Percentiles rank a stretch among this genome's conserved stretches.
These are phyloP conservation scores for Talaromyces funiculosus DNA, from an alignment of 2,329 filamentous ascomycete species.

Conservation along the genomic window DNA sequence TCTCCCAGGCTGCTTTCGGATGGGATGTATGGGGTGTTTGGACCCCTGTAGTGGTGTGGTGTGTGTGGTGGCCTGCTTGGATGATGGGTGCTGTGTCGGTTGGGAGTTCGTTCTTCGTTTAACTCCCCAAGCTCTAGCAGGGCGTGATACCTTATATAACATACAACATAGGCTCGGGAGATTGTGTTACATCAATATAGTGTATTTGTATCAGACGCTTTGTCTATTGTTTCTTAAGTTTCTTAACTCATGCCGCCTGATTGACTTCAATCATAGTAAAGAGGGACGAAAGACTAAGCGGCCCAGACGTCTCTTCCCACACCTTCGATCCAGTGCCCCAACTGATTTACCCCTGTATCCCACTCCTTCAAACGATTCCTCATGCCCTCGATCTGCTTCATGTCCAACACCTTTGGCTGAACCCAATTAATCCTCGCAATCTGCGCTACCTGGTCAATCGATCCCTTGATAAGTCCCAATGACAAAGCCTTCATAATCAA, in stretches of 20 bases:
- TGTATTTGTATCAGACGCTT: background rate
- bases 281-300: conserved; percentile 44
- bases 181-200: background rate
- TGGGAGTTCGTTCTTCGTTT: conserved; percentile 29
- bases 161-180: no score
- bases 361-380: conserved; percentile 80
- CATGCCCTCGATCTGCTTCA: conserved; percentile 93
- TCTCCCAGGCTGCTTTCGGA: conserved; percentile 72
- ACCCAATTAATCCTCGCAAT: conserved; percentile 97
- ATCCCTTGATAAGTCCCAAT: conserved; percentile 79
- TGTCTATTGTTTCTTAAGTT: background rate
- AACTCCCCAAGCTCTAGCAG: background rate
- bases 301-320: conserved; percentile 96
- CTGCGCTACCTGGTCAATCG: conserved; percentile 92
- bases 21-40: conserved; percentile 89
- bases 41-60: conserved; percentile 85
- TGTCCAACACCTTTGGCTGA: conserved; percentile 94
- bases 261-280: background rate
- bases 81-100: conserved; percentile 50
- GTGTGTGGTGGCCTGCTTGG: conserved; percentile 95
- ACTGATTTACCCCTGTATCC: conserved; percentile 91
- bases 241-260: background rate
- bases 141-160: background rate
- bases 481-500: conserved; percentile 99
- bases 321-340: conserved; percentile 95